These are phyloP conservation scores for Camellia japonica DNA, from an alignment of 148 eudicot species.

Conservation along the genomic window DNA sequence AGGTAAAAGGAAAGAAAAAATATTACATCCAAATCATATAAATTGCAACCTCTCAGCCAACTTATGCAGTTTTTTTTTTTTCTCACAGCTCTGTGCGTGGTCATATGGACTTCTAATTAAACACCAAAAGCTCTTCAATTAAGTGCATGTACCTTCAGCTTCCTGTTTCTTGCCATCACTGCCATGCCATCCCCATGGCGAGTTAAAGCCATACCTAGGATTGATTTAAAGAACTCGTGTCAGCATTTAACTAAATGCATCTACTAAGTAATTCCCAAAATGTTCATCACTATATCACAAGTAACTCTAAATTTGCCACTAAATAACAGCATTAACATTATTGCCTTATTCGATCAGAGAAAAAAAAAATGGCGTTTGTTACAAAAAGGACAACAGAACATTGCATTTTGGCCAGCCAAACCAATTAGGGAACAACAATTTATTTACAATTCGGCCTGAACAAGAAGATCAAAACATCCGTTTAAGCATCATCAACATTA, in stretches of 20 bases:
- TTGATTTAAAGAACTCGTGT: not conserved
- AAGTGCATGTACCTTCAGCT: conserved; percentile 23
- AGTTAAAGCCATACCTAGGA: conserved; percentile 13
- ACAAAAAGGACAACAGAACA: not conserved
- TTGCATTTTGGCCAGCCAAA: not conserved
- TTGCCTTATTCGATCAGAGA: too few species aligned
- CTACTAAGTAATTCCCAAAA: not conserved
- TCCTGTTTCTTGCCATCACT: conserved; percentile 19
- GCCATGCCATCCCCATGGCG: not conserved
- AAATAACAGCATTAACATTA: not conserved
- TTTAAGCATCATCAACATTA: not conserved
- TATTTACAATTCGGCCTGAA: not conserved
- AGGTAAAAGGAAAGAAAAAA: not conserved
- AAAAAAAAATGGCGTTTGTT: not conserved
- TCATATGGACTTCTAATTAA: not conserved
- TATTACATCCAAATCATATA: not conserved
- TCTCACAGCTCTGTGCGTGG: too few species aligned
- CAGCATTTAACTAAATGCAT: not conserved
- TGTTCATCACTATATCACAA: not conserved
- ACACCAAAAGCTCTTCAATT: not conserved
- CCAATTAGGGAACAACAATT: not conserved
- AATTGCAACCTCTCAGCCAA: not conserved
- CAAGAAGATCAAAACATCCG: not conserved
- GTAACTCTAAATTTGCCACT: not conserved
- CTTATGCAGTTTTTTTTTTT: not conserved